Evolutionary conservation across 2,329 filamentous ascomycete genomes (phyloP).

Genomic region (Raffaelea deltoideospora): DNA sequence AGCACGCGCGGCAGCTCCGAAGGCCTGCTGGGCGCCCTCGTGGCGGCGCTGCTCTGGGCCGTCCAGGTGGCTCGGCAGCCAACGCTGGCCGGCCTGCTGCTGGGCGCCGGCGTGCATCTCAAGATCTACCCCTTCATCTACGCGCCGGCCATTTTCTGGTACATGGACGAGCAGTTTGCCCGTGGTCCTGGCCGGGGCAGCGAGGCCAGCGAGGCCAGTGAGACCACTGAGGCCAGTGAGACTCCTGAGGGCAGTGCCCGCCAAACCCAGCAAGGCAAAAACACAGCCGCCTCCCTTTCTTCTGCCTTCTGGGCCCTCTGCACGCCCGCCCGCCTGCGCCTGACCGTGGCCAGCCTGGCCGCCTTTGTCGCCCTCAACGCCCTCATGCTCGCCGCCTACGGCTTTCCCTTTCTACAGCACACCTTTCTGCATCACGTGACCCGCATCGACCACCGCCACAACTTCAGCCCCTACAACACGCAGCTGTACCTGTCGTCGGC

Average conservation of each 20-base stretch:
- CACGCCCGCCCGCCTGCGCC: slow-evolving; percentile 36
- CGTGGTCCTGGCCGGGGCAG: too few species aligned
- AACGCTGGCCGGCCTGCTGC: slow-evolving; percentile 51
- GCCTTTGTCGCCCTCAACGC: slow-evolving; percentile 63
- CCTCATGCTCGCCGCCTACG: slow-evolving; percentile 68
- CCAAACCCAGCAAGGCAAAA: too few species aligned
- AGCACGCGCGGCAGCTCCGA: slow-evolving; percentile 91
- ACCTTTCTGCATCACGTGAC: slow-evolving; percentile 89
- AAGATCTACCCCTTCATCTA: slow-evolving; percentile 99
- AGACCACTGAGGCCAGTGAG: slow-evolving; percentile 9
- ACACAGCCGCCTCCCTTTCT: too few species aligned
- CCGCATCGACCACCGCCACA: slow-evolving; percentile 90
- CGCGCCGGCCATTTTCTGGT: slow-evolving; percentile 65
- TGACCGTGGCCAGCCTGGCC: slow-evolving; percentile 49
- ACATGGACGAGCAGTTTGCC: too few species aligned
- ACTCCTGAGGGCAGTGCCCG: too few species aligned
- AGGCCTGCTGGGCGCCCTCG: slow-evolving; percentile 72
- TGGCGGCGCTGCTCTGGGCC: slow-evolving; percentile 72
- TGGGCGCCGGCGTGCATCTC: slow-evolving; percentile 83
- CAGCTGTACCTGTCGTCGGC: slow-evolving; percentile 78
- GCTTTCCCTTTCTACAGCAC: slow-evolving; percentile 66
- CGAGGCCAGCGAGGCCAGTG: slow-evolving; percentile 21
- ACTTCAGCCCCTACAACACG: slow-evolving; percentile 93
- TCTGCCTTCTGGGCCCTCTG: too few species aligned
- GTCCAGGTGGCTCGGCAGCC: slow-evolving; percentile 45